Conservation (phyloP, 2,329 filamentous ascomycete genomes). For the Xylariaceae sp. region DNA sequence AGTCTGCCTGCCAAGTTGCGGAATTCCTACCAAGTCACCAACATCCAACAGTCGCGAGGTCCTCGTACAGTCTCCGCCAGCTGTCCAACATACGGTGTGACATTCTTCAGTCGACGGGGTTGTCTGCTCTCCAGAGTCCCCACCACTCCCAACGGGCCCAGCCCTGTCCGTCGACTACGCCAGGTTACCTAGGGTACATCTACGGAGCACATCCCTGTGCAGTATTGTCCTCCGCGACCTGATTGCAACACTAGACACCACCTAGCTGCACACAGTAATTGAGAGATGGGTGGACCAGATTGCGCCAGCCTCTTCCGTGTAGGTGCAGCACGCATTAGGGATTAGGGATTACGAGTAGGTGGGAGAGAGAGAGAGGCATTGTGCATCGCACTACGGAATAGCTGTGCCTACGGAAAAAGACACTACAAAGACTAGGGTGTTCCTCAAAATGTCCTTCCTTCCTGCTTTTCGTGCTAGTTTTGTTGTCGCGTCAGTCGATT, state of each 20-base stretch:
- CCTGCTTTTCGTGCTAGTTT: constrained; percentile 8
- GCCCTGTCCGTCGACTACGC: neutral
- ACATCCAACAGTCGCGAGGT: constrained; percentile 12
- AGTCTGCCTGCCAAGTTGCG: neutral
- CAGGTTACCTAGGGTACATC: neutral
- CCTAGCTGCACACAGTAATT: neutral
- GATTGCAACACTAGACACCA: constrained; percentile 9
- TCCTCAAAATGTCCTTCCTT: constrained; percentile 17
- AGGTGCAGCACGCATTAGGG: neutral
- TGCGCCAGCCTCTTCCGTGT: constrained; percentile 9
- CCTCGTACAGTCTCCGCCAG: constrained; percentile 17
- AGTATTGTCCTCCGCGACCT: constrained; percentile 16
- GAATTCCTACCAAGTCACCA: neutral
- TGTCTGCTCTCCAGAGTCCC: constrained; percentile 19
- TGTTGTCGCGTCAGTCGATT: constrained; percentile 5
- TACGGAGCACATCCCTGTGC: constrained; percentile 1
- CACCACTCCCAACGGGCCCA: constrained; percentile 17
- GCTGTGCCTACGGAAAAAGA: neutral
- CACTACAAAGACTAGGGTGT: constrained; percentile 13
- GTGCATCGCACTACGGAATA: neutral
- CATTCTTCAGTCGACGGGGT: constrained; percentile 15
- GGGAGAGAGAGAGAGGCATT: neutral
- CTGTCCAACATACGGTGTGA: constrained; percentile 16
- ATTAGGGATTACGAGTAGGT: neutral
- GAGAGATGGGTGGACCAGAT: constrained; percentile 13